A percentile compares a stretch with the other conserved stretches of the same genome.
These are phyloP conservation scores for Zygotorulaspora florentina DNA, from an alignment of 805 yeast species.

Conservation along the genomic window DNA sequence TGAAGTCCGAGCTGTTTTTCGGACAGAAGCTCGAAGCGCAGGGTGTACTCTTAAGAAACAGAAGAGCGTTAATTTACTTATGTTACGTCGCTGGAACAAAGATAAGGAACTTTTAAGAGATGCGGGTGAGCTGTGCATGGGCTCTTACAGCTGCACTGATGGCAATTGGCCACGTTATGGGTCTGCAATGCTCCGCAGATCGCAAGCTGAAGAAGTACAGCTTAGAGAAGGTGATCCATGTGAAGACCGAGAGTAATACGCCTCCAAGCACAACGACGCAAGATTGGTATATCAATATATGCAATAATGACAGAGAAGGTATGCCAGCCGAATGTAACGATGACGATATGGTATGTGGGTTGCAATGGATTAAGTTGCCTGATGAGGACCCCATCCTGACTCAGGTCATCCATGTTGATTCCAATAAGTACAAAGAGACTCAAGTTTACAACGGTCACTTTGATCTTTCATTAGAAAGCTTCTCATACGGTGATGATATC, in stretches of 20 bases:
- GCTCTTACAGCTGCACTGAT: not conserved
- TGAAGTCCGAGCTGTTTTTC: too few species aligned
- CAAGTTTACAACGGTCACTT: not conserved
- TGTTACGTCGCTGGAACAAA: too few species aligned
- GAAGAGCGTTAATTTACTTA: too few species aligned
- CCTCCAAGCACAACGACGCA: slow-evolving; percentile 71
- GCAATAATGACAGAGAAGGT: slow-evolving; percentile 43
- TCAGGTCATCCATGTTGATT: slow-evolving; percentile 51
- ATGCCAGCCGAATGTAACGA: slow-evolving; percentile 52
- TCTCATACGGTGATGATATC: not conserved
- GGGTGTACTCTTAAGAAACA: too few species aligned
- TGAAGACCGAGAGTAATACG: slow-evolving; percentile 43
- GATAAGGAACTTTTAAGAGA: too few species aligned
- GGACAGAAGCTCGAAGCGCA: too few species aligned
- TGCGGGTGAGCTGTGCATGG: not conserved
- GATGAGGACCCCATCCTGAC: slow-evolving; percentile 46
- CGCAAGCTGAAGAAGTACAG: slow-evolving; percentile 21
- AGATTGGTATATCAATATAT: slow-evolving; percentile 69
- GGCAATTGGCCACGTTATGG: not conserved
- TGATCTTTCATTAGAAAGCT: not conserved
- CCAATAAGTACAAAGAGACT: not conserved
- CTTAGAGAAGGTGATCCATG: slow-evolving; percentile 6
- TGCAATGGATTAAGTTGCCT: slow-evolving; percentile 54
- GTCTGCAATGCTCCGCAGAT: not conserved
- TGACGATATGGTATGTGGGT: slow-evolving; percentile 76